These are phyloP conservation scores for Aegilops longissima DNA, from an alignment of 176 grass and related monocot species.

Conservation along the genomic window DNA sequence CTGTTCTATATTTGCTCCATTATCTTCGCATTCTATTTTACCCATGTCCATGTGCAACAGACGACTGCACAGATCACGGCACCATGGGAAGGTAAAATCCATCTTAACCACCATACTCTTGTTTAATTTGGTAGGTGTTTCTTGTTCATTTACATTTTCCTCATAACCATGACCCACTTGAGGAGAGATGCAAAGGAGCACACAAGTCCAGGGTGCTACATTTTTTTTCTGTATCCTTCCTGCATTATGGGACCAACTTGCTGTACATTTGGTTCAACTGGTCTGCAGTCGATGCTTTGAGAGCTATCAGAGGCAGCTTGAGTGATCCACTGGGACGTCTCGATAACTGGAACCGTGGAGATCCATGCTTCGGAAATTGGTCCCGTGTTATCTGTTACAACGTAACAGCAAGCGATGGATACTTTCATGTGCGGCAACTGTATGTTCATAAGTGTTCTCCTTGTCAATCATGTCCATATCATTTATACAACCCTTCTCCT, in stretches of 20 bases:
- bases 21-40: constrained; percentile 35
- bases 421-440: constrained; percentile 81
- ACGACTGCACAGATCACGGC: constrained; percentile 46
- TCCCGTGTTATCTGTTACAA: constrained; percentile 77
- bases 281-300: constrained; percentile 64
- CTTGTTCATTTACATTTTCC: no score
- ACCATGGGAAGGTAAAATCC: constrained; percentile 77
- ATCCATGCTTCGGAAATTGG: constrained; percentile 84
- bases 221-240: neutral
- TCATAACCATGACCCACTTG: no score
- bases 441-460: constrained; percentile 31
- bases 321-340: constrained; percentile 53
- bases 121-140: neutral
- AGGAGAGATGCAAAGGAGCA: no score
- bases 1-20: constrained; percentile 21
- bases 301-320: constrained; percentile 57
- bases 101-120: neutral
- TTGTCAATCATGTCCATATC: no score
- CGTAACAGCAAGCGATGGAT: constrained; percentile 49
- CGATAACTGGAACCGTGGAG: constrained; percentile 67
- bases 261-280: constrained; percentile 12
- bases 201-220: no score
- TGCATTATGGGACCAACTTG: constrained; percentile 1
- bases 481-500: constrained; percentile 38
- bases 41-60: constrained; percentile 34